Percentiles rank a stretch among this genome's conserved stretches.
These are phyloP conservation scores for Trebouxia sp. DNA, from an alignment of 139 green algal species.

Conservation along the genomic window DNA sequence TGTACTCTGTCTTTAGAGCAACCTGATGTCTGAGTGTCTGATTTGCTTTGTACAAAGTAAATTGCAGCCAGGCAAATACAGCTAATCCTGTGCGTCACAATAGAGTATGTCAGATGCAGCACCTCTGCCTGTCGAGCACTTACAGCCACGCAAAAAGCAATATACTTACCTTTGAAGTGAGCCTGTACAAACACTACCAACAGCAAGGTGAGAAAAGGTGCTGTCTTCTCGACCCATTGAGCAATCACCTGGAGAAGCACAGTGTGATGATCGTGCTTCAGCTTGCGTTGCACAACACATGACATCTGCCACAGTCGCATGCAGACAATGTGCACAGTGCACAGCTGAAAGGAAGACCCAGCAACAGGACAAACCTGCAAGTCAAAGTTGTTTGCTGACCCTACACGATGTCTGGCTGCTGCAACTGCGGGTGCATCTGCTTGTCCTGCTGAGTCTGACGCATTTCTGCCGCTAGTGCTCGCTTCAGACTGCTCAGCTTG, in stretches of 20 bases:
- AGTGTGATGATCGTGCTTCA: background rate
- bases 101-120: background rate
- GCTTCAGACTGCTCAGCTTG: constrained; percentile 8
- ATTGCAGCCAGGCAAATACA: constrained; percentile 38
- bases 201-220: constrained; percentile 49
- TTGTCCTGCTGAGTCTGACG: background rate
- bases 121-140: no score
- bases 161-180: constrained; percentile 35
- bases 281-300: background rate
- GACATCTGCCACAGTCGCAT: background rate
- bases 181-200: constrained; percentile 48
- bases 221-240: constrained; percentile 45
- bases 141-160: no score
- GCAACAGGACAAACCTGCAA: constrained; percentile 11
- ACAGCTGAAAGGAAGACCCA: background rate
- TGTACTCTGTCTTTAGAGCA: constrained; percentile 37
- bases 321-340: background rate
- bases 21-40: constrained; percentile 35
- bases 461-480: background rate
- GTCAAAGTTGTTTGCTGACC: constrained; percentile 9
- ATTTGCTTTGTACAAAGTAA: constrained; percentile 37
- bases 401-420: constrained; percentile 26
- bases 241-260: constrained; percentile 36
- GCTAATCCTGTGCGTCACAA: constrained; percentile 26
- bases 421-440: constrained; percentile 3